Evolutionary conservation across 148 eudicot genomes (phyloP).

Genomic region (Rhododendron williamsianum): DNA sequence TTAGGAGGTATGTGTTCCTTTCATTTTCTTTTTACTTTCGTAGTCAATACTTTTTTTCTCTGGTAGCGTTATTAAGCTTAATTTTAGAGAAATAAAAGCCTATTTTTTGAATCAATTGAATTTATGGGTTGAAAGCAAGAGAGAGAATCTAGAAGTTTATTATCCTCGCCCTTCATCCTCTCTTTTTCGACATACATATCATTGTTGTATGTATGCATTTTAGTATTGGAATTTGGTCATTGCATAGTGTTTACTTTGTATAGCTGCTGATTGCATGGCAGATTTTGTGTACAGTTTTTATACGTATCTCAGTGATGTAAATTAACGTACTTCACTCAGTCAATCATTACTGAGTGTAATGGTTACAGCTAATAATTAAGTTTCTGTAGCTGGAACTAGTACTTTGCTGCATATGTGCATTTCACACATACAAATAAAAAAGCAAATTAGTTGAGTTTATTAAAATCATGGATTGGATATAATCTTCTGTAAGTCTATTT

Average conservation of each 20-base stretch:
- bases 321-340: neutral
- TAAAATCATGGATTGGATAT: neutral
- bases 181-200: neutral
- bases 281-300: neutral
- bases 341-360: neutral
- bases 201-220: neutral
- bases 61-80: neutral
- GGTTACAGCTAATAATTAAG: neutral
- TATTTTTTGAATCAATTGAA: neutral
- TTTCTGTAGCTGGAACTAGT: neutral
- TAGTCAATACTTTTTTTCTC: neutral
- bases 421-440: neutral
- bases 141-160: neutral
- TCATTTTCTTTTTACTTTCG: neutral
- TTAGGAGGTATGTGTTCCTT: slow-evolving; percentile 35
- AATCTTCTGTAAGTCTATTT: neutral
- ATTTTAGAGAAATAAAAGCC: neutral
- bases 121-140: neutral
- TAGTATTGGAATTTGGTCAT: neutral
- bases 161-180: neutral
- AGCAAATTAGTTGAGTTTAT: neutral
- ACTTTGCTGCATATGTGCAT: neutral
- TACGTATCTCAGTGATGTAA: neutral
- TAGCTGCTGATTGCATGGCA: neutral
- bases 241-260: neutral